Conservation (phyloP, 371 early-diverging fungal species). For the Actinomortierella ambigua region DNA sequence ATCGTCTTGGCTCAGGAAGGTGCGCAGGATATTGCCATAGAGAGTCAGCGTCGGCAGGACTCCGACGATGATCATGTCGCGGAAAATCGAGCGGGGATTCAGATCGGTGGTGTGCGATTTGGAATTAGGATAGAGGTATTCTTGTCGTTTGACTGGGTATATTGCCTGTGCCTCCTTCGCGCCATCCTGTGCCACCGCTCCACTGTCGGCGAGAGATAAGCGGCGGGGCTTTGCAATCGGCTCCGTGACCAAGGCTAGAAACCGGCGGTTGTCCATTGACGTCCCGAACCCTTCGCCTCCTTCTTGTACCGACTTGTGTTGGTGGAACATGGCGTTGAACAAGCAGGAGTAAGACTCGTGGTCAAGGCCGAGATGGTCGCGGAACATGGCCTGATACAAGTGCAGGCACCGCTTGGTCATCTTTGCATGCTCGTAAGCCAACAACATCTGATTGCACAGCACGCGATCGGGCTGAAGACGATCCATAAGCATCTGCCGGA, state of each 20-base stretch:
- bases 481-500: conserved; percentile 30
- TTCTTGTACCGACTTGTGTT: conserved; percentile 27
- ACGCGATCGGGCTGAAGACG: conserved; percentile 24
- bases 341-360: conserved; percentile 31
- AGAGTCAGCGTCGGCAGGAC: conserved; percentile 26
- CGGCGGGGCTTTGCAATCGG: conserved; percentile 13
- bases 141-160: background rate
- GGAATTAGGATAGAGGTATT: conserved; percentile 19
- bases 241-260: conserved; percentile 13
- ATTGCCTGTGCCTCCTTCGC: too few species aligned
- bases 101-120: conserved; percentile 13
- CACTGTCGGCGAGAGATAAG: too few species aligned
- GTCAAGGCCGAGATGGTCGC: conserved; percentile 32
- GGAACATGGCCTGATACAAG: conserved; percentile 31
- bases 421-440: conserved; percentile 37
- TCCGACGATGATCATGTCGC: conserved; percentile 44
- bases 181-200: too few species aligned
- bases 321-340: conserved; percentile 45
- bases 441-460: conserved; percentile 24
- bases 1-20: conserved; percentile 25
- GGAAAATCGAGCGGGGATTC: conserved; percentile 24
- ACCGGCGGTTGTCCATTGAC: conserved; percentile 1
- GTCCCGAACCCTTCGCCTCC: conserved; percentile 34
- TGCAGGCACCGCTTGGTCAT: conserved; percentile 32
- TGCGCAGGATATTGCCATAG: conserved; percentile 33